These are phyloP conservation scores for Fusarium protoensiforme DNA, from an alignment of 2,329 filamentous ascomycete genomes.

Conservation along the genomic window DNA sequence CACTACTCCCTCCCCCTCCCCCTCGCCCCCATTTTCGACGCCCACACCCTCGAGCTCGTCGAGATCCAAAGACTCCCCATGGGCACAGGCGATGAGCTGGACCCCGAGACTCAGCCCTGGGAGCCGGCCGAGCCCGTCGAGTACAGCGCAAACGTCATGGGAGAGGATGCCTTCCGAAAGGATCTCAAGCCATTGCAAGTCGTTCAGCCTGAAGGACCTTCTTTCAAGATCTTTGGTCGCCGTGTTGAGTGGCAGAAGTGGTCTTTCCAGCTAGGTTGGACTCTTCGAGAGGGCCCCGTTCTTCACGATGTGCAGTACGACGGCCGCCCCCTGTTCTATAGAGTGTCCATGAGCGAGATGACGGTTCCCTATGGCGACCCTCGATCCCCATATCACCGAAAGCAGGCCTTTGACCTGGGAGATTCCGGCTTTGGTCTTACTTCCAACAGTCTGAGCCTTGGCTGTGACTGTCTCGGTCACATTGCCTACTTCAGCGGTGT, in stretches of 20 bases:
- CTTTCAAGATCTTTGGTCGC: conserved; percentile 53
- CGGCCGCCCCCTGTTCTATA: conserved; percentile 66
- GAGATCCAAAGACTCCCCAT: conserved; percentile 3
- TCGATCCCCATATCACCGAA: conserved; percentile 71
- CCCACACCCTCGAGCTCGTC: conserved; percentile 21
- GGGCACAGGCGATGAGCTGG: conserved; percentile 4
- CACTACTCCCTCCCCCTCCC: conserved; percentile 28
- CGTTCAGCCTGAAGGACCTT: conserved; percentile 71
- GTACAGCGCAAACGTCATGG: conserved; percentile 21
- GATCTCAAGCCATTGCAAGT: conserved; percentile 72
- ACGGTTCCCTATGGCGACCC: conserved; percentile 60
- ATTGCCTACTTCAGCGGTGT: conserved; percentile 61
- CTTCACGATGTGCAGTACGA: conserved; percentile 70
- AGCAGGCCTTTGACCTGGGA: conserved; percentile 77
- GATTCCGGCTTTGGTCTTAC: conserved; percentile 73
- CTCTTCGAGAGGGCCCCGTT: conserved; percentile 68
- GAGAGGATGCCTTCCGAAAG: conserved; percentile 30
- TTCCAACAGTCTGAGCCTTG: conserved; percentile 72
- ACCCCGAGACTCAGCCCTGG: conserved; percentile 21
- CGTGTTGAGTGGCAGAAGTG: conserved; percentile 50
- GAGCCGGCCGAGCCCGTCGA: conserved; percentile 13
- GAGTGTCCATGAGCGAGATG: conserved; percentile 69
- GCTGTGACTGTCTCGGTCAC: conserved; percentile 72
- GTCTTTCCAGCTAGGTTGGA: conserved; percentile 71
- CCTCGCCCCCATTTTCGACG: conserved; percentile 28